These are phyloP conservation scores for Pseudogymnoascus sp. DNA, from an alignment of 2,329 filamentous ascomycete species.

Conservation along the genomic window DNA sequence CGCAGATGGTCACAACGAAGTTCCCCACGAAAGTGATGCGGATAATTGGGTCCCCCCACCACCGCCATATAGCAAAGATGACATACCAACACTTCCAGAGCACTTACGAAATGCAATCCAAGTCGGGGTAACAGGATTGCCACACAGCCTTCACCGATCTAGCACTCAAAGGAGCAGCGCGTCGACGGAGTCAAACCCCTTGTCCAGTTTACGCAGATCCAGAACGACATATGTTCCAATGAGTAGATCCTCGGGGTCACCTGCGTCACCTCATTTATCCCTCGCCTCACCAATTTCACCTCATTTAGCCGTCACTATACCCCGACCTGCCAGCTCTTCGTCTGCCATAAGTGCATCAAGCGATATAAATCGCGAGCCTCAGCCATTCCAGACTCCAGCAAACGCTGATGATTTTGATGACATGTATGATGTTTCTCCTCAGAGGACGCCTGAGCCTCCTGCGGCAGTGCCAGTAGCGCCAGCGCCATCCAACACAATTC, in stretches of 20 bases:
- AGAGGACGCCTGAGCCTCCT: slow-evolving; percentile 23
- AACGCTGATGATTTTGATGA: slow-evolving; percentile 23
- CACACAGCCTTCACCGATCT: slow-evolving; percentile 21
- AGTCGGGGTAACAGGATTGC: slow-evolving; percentile 24
- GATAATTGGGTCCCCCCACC: slow-evolving; percentile 85
- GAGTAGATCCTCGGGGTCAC: neutral
- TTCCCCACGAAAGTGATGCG: slow-evolving; percentile 79
- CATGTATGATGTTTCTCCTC: slow-evolving; percentile 30
- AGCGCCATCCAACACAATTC: neutral
- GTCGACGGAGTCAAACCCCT: slow-evolving; percentile 6
- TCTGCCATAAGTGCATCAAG: slow-evolving; percentile 5
- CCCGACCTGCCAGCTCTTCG: neutral
- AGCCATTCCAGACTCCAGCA: neutral
- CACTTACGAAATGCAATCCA: slow-evolving; percentile 29
- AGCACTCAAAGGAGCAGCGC: slow-evolving; percentile 19
- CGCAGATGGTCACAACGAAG: slow-evolving; percentile 61
- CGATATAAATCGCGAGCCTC: neutral
- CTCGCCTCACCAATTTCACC: neutral
- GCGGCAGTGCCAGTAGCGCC: neutral
- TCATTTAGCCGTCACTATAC: neutral
- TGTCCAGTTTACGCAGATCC: neutral
- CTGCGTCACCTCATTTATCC: neutral
- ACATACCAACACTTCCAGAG: slow-evolving; percentile 30
- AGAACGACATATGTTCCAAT: neutral
- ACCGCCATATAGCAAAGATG: slow-evolving; percentile 66